A percentile compares a stretch with the other conserved stretches of the same genome.
Evolutionary conservation across 2,329 filamentous ascomycete genomes (phyloP).

Genomic region (Alternaria longipes): DNA sequence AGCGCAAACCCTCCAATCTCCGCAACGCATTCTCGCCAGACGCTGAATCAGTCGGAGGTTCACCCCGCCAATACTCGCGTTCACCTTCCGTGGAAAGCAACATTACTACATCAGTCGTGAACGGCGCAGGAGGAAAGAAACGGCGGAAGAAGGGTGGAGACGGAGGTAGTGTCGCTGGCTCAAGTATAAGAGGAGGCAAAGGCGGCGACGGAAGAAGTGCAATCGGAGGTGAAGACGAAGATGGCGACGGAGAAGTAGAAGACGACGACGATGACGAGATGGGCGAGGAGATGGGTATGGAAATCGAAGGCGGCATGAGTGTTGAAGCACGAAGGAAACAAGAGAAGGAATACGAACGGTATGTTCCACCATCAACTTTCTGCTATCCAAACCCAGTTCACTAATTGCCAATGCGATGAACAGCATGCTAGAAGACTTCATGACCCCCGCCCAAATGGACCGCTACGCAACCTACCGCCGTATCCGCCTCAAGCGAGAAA

Average conservation of each 20-base stretch:
- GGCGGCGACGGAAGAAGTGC: constrained; percentile 47
- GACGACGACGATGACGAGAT: constrained; percentile 64
- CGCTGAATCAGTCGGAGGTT: constrained; percentile 53
- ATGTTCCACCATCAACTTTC: constrained; percentile 1
- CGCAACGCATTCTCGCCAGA: constrained; percentile 83
- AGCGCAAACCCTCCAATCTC: constrained; percentile 77
- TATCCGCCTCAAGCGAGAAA: constrained; percentile 72
- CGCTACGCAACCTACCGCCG: constrained; percentile 77
- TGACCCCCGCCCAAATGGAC: constrained; percentile 72
- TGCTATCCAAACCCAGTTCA: not conserved
- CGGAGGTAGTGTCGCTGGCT: constrained; percentile 50
- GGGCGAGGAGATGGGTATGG: constrained; percentile 54
- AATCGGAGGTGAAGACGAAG: constrained; percentile 60
- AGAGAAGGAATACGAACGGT: constrained; percentile 71
- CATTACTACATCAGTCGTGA: constrained; percentile 61
- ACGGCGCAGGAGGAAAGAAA: constrained; percentile 63
- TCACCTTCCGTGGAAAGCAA: constrained; percentile 72
- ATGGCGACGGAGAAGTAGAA: constrained; percentile 64
- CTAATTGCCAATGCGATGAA: not conserved
- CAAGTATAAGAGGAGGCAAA: constrained; percentile 42
- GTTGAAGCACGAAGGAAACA: constrained; percentile 69
- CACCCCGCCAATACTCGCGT: constrained; percentile 63
- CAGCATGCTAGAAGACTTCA: constrained; percentile 68
- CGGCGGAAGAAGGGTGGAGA: constrained; percentile 60
- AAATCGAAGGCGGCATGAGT: constrained; percentile 60